A percentile compares a stretch with the other conserved stretches of the same genome.
These are phyloP conservation scores for Fusarium bactridioides DNA, from an alignment of 2,329 filamentous ascomycete genomes.

Conservation along the genomic window DNA sequence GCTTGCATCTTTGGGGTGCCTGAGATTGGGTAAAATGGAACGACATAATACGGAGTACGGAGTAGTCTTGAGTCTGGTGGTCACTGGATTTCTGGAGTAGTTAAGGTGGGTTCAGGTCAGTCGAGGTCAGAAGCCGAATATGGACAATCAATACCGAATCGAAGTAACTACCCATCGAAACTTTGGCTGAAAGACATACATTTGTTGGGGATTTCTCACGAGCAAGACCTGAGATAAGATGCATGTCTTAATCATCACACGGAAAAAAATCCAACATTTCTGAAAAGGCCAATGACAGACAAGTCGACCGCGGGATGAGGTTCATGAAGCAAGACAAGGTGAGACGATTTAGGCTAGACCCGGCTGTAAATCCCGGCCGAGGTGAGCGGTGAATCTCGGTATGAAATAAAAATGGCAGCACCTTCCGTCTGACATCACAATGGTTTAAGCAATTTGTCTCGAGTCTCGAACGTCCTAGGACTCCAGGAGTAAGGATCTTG, in stretches of 20 bases:
- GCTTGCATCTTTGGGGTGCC: slow-evolving; percentile 1
- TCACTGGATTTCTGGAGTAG: slow-evolving; percentile 21
- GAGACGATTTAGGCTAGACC: slow-evolving; percentile 40
- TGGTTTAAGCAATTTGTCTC: neutral
- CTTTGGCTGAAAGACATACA: neutral
- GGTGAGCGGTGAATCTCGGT: slow-evolving; percentile 14
- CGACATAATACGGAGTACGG: slow-evolving; percentile 16
- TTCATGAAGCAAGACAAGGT: slow-evolving; percentile 31
- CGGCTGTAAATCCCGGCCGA: slow-evolving; percentile 29
- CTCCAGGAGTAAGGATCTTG: slow-evolving; percentile 15
- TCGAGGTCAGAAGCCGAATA: slow-evolving; percentile 36
- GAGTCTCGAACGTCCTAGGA: slow-evolving; percentile 12
- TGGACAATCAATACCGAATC: slow-evolving; percentile 26
- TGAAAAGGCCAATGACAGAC: neutral
- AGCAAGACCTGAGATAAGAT: neutral
- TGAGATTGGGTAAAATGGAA: slow-evolving; percentile 29
- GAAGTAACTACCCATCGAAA: neutral
- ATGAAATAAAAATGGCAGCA: slow-evolving; percentile 16
- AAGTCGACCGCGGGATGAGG: slow-evolving; percentile 12
- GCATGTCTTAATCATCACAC: neutral
- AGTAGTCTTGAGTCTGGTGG: neutral
- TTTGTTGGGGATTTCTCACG: neutral
- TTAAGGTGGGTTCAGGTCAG: slow-evolving; percentile 37
- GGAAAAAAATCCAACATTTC: neutral
- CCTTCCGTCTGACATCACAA: neutral